These are phyloP conservation scores for Extremus antarcticus DNA, from an alignment of 495 filamentous ascomycete species.

Conservation along the genomic window DNA sequence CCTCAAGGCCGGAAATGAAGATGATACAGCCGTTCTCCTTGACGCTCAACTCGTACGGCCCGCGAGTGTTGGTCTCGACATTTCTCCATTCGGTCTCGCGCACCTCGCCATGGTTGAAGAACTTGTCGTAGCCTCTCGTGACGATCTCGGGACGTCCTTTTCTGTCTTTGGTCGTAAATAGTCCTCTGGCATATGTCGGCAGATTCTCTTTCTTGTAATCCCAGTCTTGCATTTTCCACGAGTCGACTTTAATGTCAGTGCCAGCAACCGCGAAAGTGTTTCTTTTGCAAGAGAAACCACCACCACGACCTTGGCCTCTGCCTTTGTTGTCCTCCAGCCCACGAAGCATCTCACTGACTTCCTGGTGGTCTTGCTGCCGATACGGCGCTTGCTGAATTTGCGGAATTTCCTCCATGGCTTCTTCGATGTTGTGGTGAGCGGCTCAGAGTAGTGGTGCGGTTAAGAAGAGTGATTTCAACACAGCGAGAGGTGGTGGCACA, in stretches of 20 bases:
- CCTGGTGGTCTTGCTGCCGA: conserved; percentile 49
- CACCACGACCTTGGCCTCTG: conserved; percentile 30
- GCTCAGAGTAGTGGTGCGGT: not conserved
- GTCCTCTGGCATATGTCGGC: conserved; percentile 81
- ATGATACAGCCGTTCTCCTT: conserved; percentile 99
- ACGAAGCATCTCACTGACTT: conserved; percentile 53
- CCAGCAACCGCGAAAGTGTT: conserved; percentile 56
- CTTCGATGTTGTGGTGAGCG: not conserved
- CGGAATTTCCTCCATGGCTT: conserved; percentile 21
- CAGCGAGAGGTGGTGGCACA: no score
- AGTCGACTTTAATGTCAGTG: conserved; percentile 57
- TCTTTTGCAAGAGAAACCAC: conserved; percentile 59
- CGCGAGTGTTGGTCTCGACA: conserved; percentile 64
- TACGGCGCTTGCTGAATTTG: conserved; percentile 40
- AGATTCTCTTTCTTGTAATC: conserved; percentile 81
- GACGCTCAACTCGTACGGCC: conserved; percentile 88
- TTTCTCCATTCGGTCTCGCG: conserved; percentile 67
- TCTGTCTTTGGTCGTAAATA: conserved; percentile 66
- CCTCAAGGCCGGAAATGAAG: conserved; percentile 84
- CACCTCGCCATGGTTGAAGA: conserved; percentile 87
- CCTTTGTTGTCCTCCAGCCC: conserved; percentile 41
- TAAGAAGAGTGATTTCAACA: no score
- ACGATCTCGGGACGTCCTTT: conserved; percentile 63
- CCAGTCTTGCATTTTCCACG: conserved; percentile 88
- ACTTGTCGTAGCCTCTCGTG: conserved; percentile 91